A percentile compares a stretch with the other conserved stretches of the same genome.
phyloP scores from a whole-genome alignment of 2,329 filamentous ascomycete genomes.

The Purpureocillium takamizusanense region DNA sequence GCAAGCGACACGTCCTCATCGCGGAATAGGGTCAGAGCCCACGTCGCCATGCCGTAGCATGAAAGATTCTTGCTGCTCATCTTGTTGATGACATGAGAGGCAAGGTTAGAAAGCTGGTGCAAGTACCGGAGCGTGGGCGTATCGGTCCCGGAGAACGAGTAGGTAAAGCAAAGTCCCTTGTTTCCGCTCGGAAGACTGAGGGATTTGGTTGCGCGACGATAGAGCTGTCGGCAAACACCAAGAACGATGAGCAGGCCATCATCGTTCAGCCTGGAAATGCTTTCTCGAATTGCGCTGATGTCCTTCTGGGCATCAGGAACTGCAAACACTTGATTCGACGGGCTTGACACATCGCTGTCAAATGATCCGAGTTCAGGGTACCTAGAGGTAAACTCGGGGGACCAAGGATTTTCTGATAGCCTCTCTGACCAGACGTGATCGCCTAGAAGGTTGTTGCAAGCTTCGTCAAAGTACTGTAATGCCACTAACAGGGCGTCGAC shows the following conservation, averaged over 20 bases:
- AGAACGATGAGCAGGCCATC: conserved; percentile 32
- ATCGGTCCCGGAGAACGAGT: conserved; percentile 19
- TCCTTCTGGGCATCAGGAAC: background rate
- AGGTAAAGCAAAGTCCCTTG: conserved; percentile 19
- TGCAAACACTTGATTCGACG: too few species aligned
- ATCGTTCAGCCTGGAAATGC: conserved; percentile 17
- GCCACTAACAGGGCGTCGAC: conserved; percentile 25
- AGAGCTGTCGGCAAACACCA: conserved; percentile 28
- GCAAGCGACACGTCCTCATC: conserved; percentile 16
- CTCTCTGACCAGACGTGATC: background rate
- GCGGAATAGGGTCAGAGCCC: conserved; percentile 28
- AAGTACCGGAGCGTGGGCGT: conserved; percentile 23
- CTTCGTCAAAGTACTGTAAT: conserved; percentile 30
- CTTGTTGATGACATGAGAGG: conserved; percentile 26
- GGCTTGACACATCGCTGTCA: background rate
- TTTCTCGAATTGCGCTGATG: background rate
- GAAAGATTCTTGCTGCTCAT: conserved; percentile 27
- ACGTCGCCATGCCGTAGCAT: conserved; percentile 19
- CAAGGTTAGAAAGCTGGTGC: conserved; percentile 23
- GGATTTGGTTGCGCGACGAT: conserved; percentile 27
- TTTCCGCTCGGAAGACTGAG: conserved; percentile 8
- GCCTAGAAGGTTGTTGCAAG: conserved; percentile 15
- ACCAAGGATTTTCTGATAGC: background rate
- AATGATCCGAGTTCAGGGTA: background rate
- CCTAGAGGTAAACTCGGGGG: background rate